Base-by-base conservation (phyloP, 192 early-diverging fungal genomes). In the Pilaira anomala region DNA sequence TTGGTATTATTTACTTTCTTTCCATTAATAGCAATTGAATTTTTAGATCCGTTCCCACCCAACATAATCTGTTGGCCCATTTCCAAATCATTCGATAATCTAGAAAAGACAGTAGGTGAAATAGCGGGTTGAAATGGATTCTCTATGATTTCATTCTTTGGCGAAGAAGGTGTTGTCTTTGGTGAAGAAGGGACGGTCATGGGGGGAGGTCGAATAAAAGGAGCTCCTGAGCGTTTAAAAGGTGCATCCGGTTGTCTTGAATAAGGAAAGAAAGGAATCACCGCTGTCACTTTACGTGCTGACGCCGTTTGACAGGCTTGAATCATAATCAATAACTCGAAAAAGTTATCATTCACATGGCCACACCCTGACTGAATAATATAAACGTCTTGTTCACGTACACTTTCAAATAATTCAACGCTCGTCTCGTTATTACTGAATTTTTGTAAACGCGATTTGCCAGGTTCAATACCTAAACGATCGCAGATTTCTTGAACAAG, bases 301-400 rank as follows among this genome's bases (percentile, higher is more conserved):
- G 89, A 92, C 58, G 94, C 96, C 26, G 91, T 95, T 68, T 92
- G 91, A 81, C 96, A 98, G 22, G 96, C 95, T 71, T 88, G 85
- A 69, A 98, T 91, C 86, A 98, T 95, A 72, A 98, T 95, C 45
- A 97, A 82, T 50, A 98, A 83, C 71, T 98, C 96, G 81, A 96
- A 94, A 48, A 98, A 77, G 77, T 95, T 88, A 80, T 98, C 95
- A 72, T 96, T 96, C 68, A 98, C 93, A 36, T 93, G 81, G 14
- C 95, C 93, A 74, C 94, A 96, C 40, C 93, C 96, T 45, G 90
- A 86, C 76, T 93, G 88, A 26, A 97, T 83, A 78, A 97, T 95
- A 77, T 90, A 97, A 49, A 95, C 93, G 69, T 95, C 93, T 68
- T 90, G 83, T 63, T 91, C 89, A 63, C 95, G 85, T 40, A 97